A percentile compares a stretch with the other conserved stretches of the same genome.
Conservation (phyloP, 371 early-diverging fungal genomes). For the Rhizopus delemar region DNA sequence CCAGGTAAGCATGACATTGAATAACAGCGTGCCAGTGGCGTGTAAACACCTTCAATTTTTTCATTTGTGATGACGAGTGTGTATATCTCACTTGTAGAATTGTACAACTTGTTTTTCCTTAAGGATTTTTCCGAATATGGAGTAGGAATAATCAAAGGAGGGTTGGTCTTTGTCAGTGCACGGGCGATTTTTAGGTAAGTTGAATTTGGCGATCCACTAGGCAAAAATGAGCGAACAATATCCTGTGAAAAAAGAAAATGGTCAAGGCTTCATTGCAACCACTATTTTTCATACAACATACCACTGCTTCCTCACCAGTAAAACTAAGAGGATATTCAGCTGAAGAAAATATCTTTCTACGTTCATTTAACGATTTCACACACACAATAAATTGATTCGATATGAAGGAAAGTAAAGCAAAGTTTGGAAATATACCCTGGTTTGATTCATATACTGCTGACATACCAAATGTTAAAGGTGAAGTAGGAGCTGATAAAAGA, state of each 20-base stretch:
- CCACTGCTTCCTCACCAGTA: constrained; percentile 48
- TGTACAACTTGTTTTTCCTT: constrained; percentile 39
- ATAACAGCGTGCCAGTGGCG: constrained; percentile 43
- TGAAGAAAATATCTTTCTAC: constrained; percentile 39
- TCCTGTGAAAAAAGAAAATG: constrained; percentile 20
- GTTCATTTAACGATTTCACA: constrained; percentile 31
- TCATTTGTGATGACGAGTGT: constrained; percentile 33
- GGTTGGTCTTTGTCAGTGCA: constrained; percentile 33
- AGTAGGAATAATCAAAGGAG: constrained; percentile 39
- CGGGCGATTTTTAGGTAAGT: constrained; percentile 38
- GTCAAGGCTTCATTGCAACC: too few species aligned
- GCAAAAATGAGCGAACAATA: constrained; percentile 36
- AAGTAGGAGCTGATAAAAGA: constrained; percentile 22
- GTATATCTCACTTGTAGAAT: constrained; percentile 41
- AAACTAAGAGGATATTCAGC: constrained; percentile 49
- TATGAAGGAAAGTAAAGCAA: constrained; percentile 43
- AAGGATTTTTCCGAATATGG: constrained; percentile 46
- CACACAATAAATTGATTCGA: constrained; percentile 25
- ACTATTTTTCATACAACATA: constrained; percentile 10
- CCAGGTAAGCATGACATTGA: constrained; percentile 34
- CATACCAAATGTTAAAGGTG: constrained; percentile 21
- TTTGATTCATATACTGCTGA: background rate
- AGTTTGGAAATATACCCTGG: constrained; percentile 17
- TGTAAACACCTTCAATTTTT: constrained; percentile 40
- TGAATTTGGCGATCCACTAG: constrained; percentile 16